These are phyloP conservation scores for Narthecium ossifragum DNA, from an alignment of 106 monocot genomes.

Conservation along the genomic window DNA sequence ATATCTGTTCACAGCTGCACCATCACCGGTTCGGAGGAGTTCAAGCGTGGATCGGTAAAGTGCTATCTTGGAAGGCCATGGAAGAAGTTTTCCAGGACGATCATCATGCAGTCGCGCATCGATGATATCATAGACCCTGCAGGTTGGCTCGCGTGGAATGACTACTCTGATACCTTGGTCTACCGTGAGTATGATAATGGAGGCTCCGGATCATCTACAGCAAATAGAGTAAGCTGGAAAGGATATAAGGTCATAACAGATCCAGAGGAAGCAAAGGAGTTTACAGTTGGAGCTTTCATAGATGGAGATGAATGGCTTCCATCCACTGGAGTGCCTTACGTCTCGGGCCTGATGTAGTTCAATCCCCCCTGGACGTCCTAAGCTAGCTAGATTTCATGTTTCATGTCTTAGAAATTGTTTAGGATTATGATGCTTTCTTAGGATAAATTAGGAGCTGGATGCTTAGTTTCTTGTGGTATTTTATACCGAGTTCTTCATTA, in stretches of 20 bases:
- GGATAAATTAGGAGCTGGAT: too few relatives aligned
- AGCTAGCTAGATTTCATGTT: too few relatives aligned
- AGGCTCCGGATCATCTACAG: not conserved
- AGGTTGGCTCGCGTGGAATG: not conserved
- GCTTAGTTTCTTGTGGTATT: too few relatives aligned
- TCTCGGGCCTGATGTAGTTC: not conserved
- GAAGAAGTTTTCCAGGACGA: not conserved
- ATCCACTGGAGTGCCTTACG: not conserved
- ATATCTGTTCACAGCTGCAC: not conserved
- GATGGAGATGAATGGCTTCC: not conserved
- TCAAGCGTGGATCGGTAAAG: not conserved
- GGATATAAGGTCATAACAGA: not conserved
- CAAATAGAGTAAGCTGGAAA: not conserved
- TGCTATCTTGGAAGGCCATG: not conserved
- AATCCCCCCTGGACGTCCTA: too few relatives aligned
- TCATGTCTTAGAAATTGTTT: too few relatives aligned
- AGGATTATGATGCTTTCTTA: too few relatives aligned
- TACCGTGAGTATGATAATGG: not conserved
- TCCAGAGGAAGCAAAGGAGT: not conserved
- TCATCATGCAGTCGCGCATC: not conserved
- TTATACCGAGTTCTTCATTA: too few relatives aligned
- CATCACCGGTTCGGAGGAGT: not conserved
- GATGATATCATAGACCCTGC: not conserved
- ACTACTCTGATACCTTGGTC: not conserved
- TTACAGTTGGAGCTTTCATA: not conserved